Conservation (phyloP, 2,329 filamentous ascomycete genomes). For the Diplodia sapinea region DNA sequence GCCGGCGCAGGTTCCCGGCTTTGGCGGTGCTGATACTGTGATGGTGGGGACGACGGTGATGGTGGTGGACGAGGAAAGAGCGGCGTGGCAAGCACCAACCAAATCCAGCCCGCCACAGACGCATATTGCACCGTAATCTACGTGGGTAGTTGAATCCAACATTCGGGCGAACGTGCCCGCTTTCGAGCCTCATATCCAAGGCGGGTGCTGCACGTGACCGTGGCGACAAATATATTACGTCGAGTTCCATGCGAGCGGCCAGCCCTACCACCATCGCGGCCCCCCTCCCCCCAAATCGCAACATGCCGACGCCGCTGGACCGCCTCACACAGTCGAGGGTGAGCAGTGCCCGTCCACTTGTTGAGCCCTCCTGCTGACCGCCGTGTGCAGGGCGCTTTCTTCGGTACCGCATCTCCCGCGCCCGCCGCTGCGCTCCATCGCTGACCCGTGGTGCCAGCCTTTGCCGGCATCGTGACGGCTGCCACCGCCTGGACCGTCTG, state of each 20-base stretch:
- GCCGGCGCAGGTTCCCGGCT: no score
- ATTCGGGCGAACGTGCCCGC: no score
- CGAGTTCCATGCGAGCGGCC: background rate
- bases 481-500: conserved; percentile 85
- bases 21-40: no score
- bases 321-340: conserved; percentile 54
- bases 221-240: background rate
- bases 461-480: conserved; percentile 80
- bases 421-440: background rate
- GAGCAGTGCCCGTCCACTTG: conserved; percentile 33
- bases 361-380: conserved; percentile 33
- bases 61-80: no score
- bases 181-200: no score
- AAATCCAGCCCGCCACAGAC: no score
- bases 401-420: conserved; percentile 33
- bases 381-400: conserved; percentile 45
- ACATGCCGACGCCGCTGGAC: conserved; percentile 58
- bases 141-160: no score
- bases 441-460: conserved; percentile 48
- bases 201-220: background rate
- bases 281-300: background rate
- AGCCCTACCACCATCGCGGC: background rate
- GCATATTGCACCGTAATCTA: no score
- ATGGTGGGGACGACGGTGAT: no score
- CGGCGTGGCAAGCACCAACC: no score